phyloP scores from a whole-genome alignment of 2,329 filamentous ascomycete genomes.

The Beauveria sp. region DNA sequence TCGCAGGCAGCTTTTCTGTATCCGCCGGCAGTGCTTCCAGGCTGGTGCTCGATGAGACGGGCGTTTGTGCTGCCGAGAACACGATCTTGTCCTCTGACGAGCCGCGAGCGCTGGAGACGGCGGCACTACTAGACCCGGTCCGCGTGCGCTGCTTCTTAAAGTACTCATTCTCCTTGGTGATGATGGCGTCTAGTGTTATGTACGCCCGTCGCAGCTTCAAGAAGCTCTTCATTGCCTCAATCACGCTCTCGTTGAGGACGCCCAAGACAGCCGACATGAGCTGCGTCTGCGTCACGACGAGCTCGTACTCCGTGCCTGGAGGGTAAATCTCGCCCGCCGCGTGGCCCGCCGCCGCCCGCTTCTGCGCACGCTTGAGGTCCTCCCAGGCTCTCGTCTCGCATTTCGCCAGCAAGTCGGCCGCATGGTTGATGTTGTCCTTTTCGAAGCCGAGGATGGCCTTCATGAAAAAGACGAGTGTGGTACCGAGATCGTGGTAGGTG shows the following conservation, averaged over 20 bases:
- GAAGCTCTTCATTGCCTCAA: slow-evolving; percentile 84
- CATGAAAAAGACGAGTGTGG: slow-evolving; percentile 77
- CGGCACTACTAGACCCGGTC: slow-evolving; percentile 16
- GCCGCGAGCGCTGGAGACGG: background rate
- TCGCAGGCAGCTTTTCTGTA: slow-evolving; percentile 27
- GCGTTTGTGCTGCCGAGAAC: slow-evolving; percentile 25
- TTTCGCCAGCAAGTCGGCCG: slow-evolving; percentile 60
- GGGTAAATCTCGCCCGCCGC: slow-evolving; percentile 49
- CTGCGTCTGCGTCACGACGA: slow-evolving; percentile 78
- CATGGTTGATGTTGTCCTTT: slow-evolving; percentile 82
- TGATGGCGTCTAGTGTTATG: slow-evolving; percentile 69
- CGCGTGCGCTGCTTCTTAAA: slow-evolving; percentile 27
- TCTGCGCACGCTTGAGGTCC: slow-evolving; percentile 68
- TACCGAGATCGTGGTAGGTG: slow-evolving; percentile 80
- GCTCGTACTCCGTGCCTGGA: slow-evolving; percentile 75
- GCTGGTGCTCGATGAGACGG: background rate
- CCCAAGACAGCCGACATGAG: slow-evolving; percentile 84
- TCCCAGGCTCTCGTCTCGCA: slow-evolving; percentile 71
- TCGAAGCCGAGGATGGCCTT: slow-evolving; percentile 84
- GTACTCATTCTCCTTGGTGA: slow-evolving; percentile 56
- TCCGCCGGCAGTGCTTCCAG: slow-evolving; percentile 32
- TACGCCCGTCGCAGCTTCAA: slow-evolving; percentile 90
- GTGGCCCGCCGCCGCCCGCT: slow-evolving; percentile 37
- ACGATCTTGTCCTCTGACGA: background rate
- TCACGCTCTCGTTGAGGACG: slow-evolving; percentile 85